Evolutionary conservation across 257 asterid genomes (phyloP).

Genomic region (Solanum lycopersicoides): DNA sequence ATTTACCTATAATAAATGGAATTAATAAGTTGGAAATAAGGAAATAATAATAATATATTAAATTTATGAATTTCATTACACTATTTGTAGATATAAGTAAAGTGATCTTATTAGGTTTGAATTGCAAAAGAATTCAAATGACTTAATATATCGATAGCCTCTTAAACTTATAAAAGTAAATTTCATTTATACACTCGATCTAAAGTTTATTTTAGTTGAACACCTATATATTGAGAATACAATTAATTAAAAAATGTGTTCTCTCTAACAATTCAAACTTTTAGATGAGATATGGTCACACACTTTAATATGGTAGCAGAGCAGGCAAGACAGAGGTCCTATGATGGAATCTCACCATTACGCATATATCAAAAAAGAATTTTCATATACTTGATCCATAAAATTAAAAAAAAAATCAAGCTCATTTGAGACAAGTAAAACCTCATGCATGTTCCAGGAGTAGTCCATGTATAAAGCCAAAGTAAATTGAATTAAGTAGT

Average conservation of each 20-base stretch:
- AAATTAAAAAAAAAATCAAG: too few relatives aligned
- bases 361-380: background rate
- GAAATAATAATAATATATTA: too few relatives aligned
- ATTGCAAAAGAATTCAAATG: background rate
- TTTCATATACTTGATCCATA: too few relatives aligned
- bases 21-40: too few relatives aligned
- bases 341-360: background rate
- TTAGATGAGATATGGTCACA: background rate
- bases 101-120: background rate
- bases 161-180: too few relatives aligned
- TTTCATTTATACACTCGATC: too few relatives aligned
- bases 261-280: too few relatives aligned
- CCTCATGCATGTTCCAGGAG: background rate
- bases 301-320: background rate
- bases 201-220: too few relatives aligned
- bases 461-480: background rate
- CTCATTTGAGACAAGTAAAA: too few relatives aligned
- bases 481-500: background rate
- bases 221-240: too few relatives aligned
- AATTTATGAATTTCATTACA: background rate
- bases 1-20: background rate
- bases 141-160: too few relatives aligned
- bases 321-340: accelerated
- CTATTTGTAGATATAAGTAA: background rate
- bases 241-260: too few relatives aligned